Evolutionary conservation across 371 early-diverging fungal genomes (phyloP).

Genomic region (Mortierella sp.): DNA sequence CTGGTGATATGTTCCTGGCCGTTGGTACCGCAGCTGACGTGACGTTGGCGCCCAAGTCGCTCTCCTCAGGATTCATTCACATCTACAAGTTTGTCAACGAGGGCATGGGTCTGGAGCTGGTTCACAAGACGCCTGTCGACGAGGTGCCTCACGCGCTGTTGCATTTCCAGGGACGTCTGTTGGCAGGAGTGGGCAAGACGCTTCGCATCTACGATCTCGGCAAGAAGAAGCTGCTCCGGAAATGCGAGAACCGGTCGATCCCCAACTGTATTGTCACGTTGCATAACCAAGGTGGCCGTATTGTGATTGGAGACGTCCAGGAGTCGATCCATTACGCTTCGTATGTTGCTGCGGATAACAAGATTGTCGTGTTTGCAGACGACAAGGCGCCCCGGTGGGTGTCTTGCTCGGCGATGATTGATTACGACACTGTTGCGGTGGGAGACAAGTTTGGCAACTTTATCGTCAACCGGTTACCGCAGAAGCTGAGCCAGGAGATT

Average conservation of each 20-base stretch:
- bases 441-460: slow-evolving; percentile 98
- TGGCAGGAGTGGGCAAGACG: slow-evolving; percentile 90
- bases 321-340: slow-evolving; percentile 88
- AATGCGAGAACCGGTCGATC: slow-evolving; percentile 84
- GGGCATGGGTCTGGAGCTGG: slow-evolving; percentile 76
- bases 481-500: slow-evolving; percentile 73
- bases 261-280: slow-evolving; percentile 82
- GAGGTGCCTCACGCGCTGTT: slow-evolving; percentile 88
- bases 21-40: slow-evolving; percentile 91
- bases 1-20: slow-evolving; percentile 76
- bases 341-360: slow-evolving; percentile 82
- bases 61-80: slow-evolving; percentile 79
- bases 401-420: slow-evolving; percentile 84
- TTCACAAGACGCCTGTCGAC: slow-evolving; percentile 91
- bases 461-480: slow-evolving; percentile 82
- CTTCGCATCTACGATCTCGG: slow-evolving; percentile 96
- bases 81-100: slow-evolving; percentile 80
- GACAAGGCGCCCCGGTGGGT: slow-evolving; percentile 94
- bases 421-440: slow-evolving; percentile 93
- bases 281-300: slow-evolving; percentile 88
- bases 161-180: slow-evolving; percentile 90
- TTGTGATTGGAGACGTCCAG: slow-evolving; percentile 89
- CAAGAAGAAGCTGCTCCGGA: slow-evolving; percentile 90
- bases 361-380: slow-evolving; percentile 91
- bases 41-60: slow-evolving; percentile 77